A percentile compares a stretch with the other conserved stretches of the same genome.
Evolutionary conservation across 305 asterid genomes (phyloP).

Genomic region (Solanum aculeatissimum): DNA sequence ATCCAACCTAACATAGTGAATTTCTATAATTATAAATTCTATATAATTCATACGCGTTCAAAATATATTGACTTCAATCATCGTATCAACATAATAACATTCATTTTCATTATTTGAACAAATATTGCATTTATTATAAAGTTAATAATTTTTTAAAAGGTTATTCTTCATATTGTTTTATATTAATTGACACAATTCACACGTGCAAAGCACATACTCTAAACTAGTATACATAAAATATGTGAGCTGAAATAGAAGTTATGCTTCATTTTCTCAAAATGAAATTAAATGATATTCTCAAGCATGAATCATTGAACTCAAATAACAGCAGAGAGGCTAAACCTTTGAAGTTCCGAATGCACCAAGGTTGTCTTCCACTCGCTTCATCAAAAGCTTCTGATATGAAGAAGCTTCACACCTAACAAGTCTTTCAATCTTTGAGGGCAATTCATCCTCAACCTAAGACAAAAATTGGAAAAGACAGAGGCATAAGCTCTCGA

Average conservation of each 20-base stretch:
- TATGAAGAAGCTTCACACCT: conserved; percentile 98
- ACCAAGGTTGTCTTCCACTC: conserved; percentile 99
- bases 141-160: too few relatives aligned
- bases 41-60: too few relatives aligned
- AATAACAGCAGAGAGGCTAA: conserved; percentile 2
- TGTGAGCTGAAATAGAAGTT: neutral
- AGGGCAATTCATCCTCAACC: conserved; percentile 94
- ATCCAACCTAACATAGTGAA: too few relatives aligned
- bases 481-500: conserved; percentile 4
- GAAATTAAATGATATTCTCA: neutral
- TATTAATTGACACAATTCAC: too few relatives aligned
- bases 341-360: conserved; percentile 96
- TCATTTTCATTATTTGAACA: too few relatives aligned
- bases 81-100: too few relatives aligned
- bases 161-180: too few relatives aligned
- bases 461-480: conserved; percentile 23
- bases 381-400: conserved; percentile 91
- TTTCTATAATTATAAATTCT: too few relatives aligned
- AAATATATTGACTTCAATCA: too few relatives aligned
- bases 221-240: neutral
- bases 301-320: neutral
- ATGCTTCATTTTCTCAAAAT: neutral
- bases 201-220: too few relatives aligned
- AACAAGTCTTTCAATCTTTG: conserved; percentile 88
- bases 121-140: too few relatives aligned